Percentiles rank a stretch among this genome's conserved stretches.
Conservation (phyloP, 352 stramenopile genomes). For the Pythium guiyangense region DNA sequence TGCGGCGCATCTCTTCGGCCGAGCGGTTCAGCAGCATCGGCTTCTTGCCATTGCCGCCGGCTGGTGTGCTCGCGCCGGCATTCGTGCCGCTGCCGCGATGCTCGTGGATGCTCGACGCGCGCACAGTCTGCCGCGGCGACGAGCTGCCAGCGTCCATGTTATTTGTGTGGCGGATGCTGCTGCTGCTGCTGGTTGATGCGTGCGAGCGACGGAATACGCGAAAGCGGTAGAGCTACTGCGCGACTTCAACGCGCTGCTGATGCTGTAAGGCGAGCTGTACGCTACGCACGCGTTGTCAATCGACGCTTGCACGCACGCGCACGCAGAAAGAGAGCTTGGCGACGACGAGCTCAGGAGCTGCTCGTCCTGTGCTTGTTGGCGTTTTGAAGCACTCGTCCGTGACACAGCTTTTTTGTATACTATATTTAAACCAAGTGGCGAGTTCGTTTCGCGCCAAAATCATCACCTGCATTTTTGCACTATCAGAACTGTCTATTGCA, state of each 20-base stretch:
- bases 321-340: too few relatives aligned
- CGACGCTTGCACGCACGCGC: too few relatives aligned
- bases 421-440: too few relatives aligned
- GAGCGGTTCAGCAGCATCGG: constrained; percentile 16
- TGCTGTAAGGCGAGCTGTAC: too few relatives aligned
- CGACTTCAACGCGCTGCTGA: too few relatives aligned
- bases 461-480: not conserved
- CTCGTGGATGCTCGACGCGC: not conserved
- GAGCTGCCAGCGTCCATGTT: constrained; percentile 10
- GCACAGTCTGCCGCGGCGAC: constrained; percentile 8
- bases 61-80: not conserved
- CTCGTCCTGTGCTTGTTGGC: too few relatives aligned
- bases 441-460: not conserved
- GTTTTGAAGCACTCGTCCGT: too few relatives aligned
- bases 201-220: not conserved
- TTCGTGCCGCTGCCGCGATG: constrained; percentile 4
- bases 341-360: too few relatives aligned
- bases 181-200: not conserved
- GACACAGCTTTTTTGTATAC: too few relatives aligned
- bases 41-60: constrained; percentile 11
- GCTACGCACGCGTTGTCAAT: too few relatives aligned
- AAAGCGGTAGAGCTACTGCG: too few relatives aligned
- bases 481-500: not conserved
- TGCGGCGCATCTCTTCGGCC: constrained; percentile 54
- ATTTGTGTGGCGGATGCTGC: too few relatives aligned